phyloP scores from a whole-genome alignment of 2,329 filamentous ascomycete species.

The Nannizzia gypsea region DNA sequence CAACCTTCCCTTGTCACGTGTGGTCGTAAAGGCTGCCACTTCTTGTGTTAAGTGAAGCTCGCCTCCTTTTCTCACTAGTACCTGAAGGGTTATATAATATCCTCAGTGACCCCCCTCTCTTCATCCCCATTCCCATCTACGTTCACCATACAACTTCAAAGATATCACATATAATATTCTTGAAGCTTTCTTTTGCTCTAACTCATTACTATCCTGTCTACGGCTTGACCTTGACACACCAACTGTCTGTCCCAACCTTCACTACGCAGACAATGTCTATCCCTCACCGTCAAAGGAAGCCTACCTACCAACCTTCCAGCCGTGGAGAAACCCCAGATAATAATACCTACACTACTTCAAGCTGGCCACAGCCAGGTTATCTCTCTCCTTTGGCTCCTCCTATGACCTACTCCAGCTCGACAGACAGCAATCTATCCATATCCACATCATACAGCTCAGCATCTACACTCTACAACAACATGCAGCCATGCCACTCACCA shows the following conservation, averaged over 20 bases:
- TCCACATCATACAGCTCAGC: constrained; percentile 12
- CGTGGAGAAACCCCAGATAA: background rate
- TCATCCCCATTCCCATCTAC: background rate
- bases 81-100: background rate
- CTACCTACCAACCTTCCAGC: background rate
- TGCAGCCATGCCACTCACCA: background rate
- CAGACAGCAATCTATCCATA: constrained; percentile 14
- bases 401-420: constrained; percentile 15
- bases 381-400: constrained; percentile 11
- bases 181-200: background rate
- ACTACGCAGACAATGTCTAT: background rate
- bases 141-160: background rate
- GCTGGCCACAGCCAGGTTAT: background rate
- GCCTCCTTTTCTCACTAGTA: constrained; percentile 1
- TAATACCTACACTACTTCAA: background rate
- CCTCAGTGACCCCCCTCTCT: background rate
- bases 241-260: background rate
- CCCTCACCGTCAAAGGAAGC: background rate
- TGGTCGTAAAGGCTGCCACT: background rate
- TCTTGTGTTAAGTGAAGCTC: background rate
- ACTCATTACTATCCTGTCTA: background rate
- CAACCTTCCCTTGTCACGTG: background rate
- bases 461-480: constrained; percentile 6
- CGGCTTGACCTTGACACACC: background rate
- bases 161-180: background rate